Evolutionary conservation across 2,329 filamentous ascomycete species (phyloP).

Genomic region (Hymenoscyphus fraxineus): DNA sequence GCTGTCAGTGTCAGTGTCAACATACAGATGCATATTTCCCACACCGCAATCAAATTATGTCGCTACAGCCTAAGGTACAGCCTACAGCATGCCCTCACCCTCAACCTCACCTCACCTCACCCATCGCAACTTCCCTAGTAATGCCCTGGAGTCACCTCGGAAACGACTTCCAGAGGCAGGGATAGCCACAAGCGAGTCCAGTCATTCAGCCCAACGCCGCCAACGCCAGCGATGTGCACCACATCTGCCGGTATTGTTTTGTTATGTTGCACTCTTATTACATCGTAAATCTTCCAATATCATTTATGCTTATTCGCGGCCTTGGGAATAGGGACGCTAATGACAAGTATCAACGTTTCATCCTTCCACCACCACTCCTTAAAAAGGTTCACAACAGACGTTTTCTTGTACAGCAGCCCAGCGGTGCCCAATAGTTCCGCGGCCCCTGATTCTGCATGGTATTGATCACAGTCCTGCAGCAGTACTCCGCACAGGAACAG

Average conservation of each 20-base stretch:
- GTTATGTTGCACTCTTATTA: not conserved
- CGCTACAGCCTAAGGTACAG: too few relatives aligned
- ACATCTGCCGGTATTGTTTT: not conserved
- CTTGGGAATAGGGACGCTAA: too few relatives aligned
- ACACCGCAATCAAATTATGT: too few relatives aligned
- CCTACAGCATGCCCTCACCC: too few relatives aligned
- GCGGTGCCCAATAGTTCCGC: not conserved
- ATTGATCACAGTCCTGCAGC: not conserved
- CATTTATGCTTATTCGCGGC: not conserved
- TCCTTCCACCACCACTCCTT: not conserved
- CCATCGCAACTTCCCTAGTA: too few relatives aligned
- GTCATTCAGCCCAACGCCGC: not conserved
- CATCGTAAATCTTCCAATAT: not conserved
- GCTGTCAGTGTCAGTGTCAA: not conserved
- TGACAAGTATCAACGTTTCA: not conserved
- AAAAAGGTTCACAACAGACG: not conserved
- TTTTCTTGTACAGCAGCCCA: not conserved
- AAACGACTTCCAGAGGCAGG: not conserved
- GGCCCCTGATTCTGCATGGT: not conserved
- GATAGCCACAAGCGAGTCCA: not conserved
- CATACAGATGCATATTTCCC: too few relatives aligned
- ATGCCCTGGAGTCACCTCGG: not conserved
- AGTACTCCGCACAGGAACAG: not conserved
- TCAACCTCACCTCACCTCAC: too few relatives aligned
- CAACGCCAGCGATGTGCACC: not conserved